Evolutionary conservation across 2,329 filamentous ascomycete genomes (phyloP), one percentile per base, ranked within the genome.

Genomic region (Hypoxylon sp.): DNA sequence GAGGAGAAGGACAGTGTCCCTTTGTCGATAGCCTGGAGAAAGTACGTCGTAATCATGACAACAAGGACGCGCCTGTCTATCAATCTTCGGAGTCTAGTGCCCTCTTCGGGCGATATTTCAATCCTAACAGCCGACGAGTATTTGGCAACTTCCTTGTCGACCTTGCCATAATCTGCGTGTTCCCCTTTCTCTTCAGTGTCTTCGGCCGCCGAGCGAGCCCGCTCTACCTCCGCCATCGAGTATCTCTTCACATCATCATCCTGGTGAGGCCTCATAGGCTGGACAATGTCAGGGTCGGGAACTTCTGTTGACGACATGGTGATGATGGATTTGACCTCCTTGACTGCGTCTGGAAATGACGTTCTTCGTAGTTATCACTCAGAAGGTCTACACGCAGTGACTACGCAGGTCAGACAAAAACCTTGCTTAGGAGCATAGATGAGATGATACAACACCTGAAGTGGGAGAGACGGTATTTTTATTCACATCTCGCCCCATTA

Each of bases 21-120:
- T 78, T 91, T 91, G 78, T 92, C 90, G 50, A 92, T 83, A 50
- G 89, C 86, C 75, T 92, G 91, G 22, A 93, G 80, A 75, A 94
- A 92, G 79, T 94, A 93, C 0, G 91, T 92, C 53, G 86, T 78
- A 64, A 94, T 85, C 91, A 94, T 94, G 77, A 94, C 83, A 1
- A 85, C 80, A 48, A 95, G 81, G 2, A 94, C 86, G 33, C 91
- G 86, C 68, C 83, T 85, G 79, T 94, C 90, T 71, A 94, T 92
- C 82, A 89, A 82, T 57, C 79, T 85, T 69, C 88, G 89, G 58
- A 94, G 83, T 31, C 90, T 82, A 42, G 80, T 83, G 78, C 88
- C 90, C 60, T 91, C 88, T 64, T 86, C 88, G 1, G 84, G 80
- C 2, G 85, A 83, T 74, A 94, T 89, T 1, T 86, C 81, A 55